Conservation (phyloP, 129 eudicot genomes). For the Artemisia tridentata region DNA sequence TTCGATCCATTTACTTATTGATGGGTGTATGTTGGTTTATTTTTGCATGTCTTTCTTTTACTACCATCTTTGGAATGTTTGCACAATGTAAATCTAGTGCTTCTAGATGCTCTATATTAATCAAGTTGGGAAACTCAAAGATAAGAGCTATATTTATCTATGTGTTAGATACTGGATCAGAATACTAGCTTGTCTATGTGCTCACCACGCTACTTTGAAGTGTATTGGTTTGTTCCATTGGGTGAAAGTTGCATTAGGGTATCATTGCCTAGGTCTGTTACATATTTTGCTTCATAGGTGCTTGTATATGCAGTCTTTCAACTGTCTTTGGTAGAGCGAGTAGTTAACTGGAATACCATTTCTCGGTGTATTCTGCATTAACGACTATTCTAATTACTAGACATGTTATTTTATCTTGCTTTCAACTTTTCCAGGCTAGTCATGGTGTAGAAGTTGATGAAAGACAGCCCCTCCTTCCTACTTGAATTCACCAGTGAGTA, state of each 20-base stretch:
- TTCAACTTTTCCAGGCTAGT: slow-evolving; percentile 57
- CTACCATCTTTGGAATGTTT: too few species aligned
- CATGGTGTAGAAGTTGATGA: slow-evolving; percentile 88
- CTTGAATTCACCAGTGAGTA: slow-evolving; percentile 42
- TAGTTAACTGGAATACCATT: neutral
- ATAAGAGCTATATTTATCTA: accelerated
- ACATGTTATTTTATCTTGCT: neutral
- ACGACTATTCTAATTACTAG: neutral
- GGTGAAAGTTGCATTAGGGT: too few species aligned
- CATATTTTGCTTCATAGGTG: too few species aligned
- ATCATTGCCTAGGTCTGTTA: too few species aligned
- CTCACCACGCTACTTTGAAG: too few species aligned
- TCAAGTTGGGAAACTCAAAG: too few species aligned
- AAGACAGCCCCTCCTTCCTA: slow-evolving; percentile 89
- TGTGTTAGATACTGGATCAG: accelerated
- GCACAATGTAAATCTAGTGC: too few species aligned
- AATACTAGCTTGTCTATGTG: too few species aligned
- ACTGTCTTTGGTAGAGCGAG: neutral
- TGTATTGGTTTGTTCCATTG: too few species aligned
- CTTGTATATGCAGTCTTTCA: neutral
- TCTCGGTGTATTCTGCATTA: slow-evolving; percentile 6
- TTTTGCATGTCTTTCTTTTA: neutral
- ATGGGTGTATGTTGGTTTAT: neutral
- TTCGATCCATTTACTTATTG: neutral
- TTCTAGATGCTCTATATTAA: too few species aligned